Evolutionary conservation across 2,329 filamentous ascomycete genomes (phyloP).

Genomic region (Monilinia fructicola): DNA sequence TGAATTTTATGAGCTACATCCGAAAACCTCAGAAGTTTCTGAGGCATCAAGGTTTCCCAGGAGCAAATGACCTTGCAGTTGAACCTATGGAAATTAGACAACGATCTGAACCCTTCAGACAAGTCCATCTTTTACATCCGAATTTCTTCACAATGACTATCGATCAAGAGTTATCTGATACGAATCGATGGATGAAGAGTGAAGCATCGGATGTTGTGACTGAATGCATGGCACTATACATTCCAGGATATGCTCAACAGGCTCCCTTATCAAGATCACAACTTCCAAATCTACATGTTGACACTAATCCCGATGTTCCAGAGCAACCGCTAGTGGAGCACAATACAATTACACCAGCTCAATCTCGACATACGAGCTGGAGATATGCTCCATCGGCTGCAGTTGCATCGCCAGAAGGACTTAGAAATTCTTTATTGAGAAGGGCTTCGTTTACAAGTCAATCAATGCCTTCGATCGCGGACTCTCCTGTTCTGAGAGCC

Average conservation of each 20-base stretch:
- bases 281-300: conserved; percentile 22
- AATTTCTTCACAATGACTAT: conserved; percentile 80
- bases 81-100: conserved; percentile 75
- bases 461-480: conserved; percentile 47
- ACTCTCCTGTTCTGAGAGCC: conserved; percentile 42
- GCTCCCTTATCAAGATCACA: conserved; percentile 27
- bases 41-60: conserved; percentile 67
- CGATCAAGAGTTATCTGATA: conserved; percentile 75
- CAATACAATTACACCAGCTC: conserved; percentile 32
- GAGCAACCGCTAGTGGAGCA: conserved; percentile 35
- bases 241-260: conserved; percentile 32
- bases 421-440: conserved; percentile 43
- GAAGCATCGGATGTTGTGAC: conserved; percentile 78
- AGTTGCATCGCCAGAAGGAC: conserved; percentile 43
- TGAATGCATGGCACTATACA: conserved; percentile 71
- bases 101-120: conserved; percentile 71
- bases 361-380: conserved; percentile 48
- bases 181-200: conserved; percentile 75
- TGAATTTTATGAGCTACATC: conserved; percentile 85
- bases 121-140: conserved; percentile 74
- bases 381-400: conserved; percentile 53
- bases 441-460: conserved; percentile 53
- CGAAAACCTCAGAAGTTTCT: conserved; percentile 78
- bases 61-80: conserved; percentile 72
- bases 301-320: conserved; percentile 36